These are phyloP conservation scores for Rubia balearica DNA, from an alignment of 305 asterid species.

Conservation along the genomic window DNA sequence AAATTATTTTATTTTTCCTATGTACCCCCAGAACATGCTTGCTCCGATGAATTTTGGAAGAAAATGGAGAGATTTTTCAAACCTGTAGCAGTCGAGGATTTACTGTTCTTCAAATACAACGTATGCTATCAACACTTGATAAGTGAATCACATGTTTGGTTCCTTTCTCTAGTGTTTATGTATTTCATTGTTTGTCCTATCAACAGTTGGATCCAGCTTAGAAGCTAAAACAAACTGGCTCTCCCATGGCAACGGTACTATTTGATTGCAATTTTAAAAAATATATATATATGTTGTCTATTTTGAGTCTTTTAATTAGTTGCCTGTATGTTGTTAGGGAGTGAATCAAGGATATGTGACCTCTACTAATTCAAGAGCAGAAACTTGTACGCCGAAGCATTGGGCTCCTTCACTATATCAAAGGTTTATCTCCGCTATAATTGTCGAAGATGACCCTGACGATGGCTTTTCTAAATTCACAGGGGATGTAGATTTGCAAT, in stretches of 20 bases:
- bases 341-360: too few relatives aligned
- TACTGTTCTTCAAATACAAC: slow-evolving; percentile 4
- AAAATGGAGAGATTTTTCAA: slow-evolving; percentile 16
- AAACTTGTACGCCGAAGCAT: too few relatives aligned
- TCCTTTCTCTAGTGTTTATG: neutral
- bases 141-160: neutral
- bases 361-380: too few relatives aligned
- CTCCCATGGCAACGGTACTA: slow-evolving; percentile 6
- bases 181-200: neutral
- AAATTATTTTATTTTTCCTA: neutral
- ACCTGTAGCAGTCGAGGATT: slow-evolving; percentile 9
- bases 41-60: slow-evolving; percentile 19
- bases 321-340: too few relatives aligned
- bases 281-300: too few relatives aligned
- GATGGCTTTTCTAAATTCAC: too few relatives aligned
- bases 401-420: too few relatives aligned
- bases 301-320: too few relatives aligned
- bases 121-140: slow-evolving; percentile 4
- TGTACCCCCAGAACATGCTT: slow-evolving; percentile 18
- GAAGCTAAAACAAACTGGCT: slow-evolving; percentile 8
- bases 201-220: slow-evolving; percentile 5
- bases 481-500: too few relatives aligned
- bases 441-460: too few relatives aligned
- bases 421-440: too few relatives aligned
- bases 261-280: neutral